Conservation (phyloP, 2,329 filamentous ascomycete species). For the Colletotrichum gigasporum region DNA sequence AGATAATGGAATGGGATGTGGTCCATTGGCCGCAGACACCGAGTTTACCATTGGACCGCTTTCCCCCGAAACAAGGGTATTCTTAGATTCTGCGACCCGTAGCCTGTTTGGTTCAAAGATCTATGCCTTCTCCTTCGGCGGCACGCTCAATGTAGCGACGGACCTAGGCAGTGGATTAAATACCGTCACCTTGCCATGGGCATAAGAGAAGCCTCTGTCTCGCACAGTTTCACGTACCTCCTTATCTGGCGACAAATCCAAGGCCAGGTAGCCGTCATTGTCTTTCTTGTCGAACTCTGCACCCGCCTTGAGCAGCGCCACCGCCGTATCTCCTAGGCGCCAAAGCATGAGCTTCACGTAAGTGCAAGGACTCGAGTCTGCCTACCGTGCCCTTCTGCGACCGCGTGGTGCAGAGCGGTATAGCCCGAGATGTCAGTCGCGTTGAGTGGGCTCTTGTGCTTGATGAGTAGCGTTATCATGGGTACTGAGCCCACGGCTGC, state of each 20-base stretch:
- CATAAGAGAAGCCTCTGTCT: background rate
- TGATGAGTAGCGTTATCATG: constrained; percentile 82
- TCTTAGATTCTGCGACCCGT: background rate
- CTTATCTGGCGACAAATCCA: constrained; percentile 86
- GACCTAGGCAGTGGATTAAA: constrained; percentile 59
- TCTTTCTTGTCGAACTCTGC: constrained; percentile 85
- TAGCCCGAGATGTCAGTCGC: constrained; percentile 83
- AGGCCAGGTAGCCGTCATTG: constrained; percentile 72
- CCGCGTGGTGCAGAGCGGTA: constrained; percentile 89
- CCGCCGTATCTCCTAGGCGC: constrained; percentile 75
- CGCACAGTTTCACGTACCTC: constrained; percentile 65
- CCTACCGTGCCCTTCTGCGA: constrained; percentile 78
- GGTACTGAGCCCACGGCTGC: constrained; percentile 91
- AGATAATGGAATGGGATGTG: constrained; percentile 53
- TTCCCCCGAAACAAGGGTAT: background rate
- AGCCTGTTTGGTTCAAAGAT: constrained; percentile 44
- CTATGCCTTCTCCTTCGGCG: constrained; percentile 87
- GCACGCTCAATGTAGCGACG: constrained; percentile 79
- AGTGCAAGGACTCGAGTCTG: background rate
- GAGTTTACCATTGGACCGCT: background rate
- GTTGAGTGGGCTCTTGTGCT: constrained; percentile 82
- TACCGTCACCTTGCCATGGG: background rate
- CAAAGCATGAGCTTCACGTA: background rate
- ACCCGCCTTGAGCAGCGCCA: constrained; percentile 84
- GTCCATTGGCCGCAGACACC: background rate